Percentiles rank a stretch among this genome's conserved stretches.
phyloP scores from a whole-genome alignment of 2,329 filamentous ascomycete species.

The Fusarium liriodendri region DNA sequence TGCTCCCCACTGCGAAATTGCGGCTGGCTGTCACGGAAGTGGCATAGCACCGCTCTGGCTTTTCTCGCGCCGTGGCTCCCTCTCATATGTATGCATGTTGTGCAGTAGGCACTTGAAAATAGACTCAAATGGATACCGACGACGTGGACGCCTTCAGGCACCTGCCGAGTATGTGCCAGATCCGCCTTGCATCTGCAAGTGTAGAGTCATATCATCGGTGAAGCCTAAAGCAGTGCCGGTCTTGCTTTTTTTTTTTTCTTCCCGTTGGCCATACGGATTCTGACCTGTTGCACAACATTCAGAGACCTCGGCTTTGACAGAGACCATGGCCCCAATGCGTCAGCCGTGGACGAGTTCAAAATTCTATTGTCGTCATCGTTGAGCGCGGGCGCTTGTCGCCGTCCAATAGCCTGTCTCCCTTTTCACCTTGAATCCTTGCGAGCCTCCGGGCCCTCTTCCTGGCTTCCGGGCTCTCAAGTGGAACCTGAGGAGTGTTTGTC shows the following conservation, averaged over 20 bases:
- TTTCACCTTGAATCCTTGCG: constrained; percentile 30
- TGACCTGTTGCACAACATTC: constrained; percentile 14
- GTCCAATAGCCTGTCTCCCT: constrained; percentile 32
- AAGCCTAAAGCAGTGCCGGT: constrained; percentile 37
- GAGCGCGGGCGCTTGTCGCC: constrained; percentile 27
- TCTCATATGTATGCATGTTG: constrained; percentile 46
- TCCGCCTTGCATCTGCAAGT: constrained; percentile 38
- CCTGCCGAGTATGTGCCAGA: constrained; percentile 39
- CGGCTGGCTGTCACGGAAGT: constrained; percentile 36
- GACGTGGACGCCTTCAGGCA: constrained; percentile 42
- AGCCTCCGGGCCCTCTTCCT: constrained; percentile 39
- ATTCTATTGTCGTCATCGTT: constrained; percentile 41
- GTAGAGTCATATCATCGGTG: constrained; percentile 42
- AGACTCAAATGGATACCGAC: constrained; percentile 42
- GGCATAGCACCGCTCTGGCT: constrained; percentile 36
- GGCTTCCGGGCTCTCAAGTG: constrained; percentile 40
- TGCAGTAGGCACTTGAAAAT: constrained; percentile 43
- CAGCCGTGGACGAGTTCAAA: constrained; percentile 38
- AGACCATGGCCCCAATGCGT: constrained; percentile 25
- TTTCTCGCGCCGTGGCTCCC: constrained; percentile 36
- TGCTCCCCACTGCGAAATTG: constrained; percentile 27
- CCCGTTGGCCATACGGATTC: neutral
- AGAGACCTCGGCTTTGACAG: constrained; percentile 25
- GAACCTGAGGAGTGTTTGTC: constrained; percentile 34
- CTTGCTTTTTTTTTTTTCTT: neutral